These are phyloP conservation scores for Alternaria tenuissima DNA, from an alignment of 2,329 filamentous ascomycete genomes.

Conservation along the genomic window DNA sequence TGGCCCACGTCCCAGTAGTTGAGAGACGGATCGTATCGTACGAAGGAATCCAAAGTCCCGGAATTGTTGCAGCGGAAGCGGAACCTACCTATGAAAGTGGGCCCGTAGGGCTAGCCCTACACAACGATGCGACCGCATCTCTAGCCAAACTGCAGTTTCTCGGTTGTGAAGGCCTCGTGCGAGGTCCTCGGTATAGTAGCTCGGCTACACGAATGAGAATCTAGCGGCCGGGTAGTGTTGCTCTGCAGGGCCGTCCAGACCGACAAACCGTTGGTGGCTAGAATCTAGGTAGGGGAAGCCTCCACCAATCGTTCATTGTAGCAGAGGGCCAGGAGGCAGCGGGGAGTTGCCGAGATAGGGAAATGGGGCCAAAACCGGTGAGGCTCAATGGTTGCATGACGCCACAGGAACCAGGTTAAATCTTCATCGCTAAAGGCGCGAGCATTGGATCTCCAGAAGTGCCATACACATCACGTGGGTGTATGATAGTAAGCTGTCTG, in stretches of 20 bases:
- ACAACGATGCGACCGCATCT: not conserved
- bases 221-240: conserved; percentile 6
- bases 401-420: conserved; percentile 6
- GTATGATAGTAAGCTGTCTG: conserved; percentile 8
- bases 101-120: conserved; percentile 22
- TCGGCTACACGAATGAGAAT: conserved; percentile 12
- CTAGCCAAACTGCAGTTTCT: not conserved
- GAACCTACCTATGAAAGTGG: not conserved
- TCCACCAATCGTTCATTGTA: conserved; percentile 5
- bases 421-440: not conserved
- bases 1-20: conserved; percentile 3
- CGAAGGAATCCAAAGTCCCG: not conserved
- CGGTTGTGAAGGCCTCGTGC: conserved; percentile 5
- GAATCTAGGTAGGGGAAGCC: not conserved
- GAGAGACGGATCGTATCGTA: not conserved
- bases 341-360: conserved; percentile 24
- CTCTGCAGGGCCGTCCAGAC: not conserved
- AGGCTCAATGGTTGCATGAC: conserved; percentile 19
- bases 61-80: not conserved
- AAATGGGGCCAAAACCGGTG: conserved; percentile 36
- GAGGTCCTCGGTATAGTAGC: conserved; percentile 4
- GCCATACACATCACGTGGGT: not conserved
- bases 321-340: conserved; percentile 6
- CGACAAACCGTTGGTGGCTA: not conserved
- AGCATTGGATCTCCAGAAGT: not conserved